Percentiles rank a stretch among this genome's conserved stretches.
Evolutionary conservation across 495 filamentous ascomycete genomes (phyloP).

Genomic region (Penicilliopsis zonata): DNA sequence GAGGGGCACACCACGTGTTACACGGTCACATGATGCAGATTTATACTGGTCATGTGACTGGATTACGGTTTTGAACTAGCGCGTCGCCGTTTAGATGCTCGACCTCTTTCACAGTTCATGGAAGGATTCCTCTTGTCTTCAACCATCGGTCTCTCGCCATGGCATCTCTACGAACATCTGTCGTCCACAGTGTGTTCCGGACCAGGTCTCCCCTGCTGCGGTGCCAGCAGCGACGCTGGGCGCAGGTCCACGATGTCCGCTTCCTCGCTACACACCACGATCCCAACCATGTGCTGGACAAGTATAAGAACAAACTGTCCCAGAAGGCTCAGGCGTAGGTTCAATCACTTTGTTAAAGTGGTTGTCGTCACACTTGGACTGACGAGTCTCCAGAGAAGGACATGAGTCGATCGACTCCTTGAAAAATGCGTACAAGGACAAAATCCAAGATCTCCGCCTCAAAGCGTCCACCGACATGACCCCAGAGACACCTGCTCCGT

Average conservation of each 20-base stretch:
- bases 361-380: constrained; percentile 1
- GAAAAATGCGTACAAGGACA: constrained; percentile 70
- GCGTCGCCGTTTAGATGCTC: too few species aligned
- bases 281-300: constrained; percentile 57
- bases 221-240: constrained; percentile 65
- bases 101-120: too few species aligned
- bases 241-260: constrained; percentile 83
- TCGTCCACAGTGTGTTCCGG: constrained; percentile 18
- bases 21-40: too few species aligned
- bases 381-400: constrained; percentile 46
- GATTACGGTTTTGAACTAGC: too few species aligned
- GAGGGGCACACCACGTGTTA: too few species aligned
- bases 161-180: constrained; percentile 20
- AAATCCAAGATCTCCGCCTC: constrained; percentile 55
- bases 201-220: constrained; percentile 18
- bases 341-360: neutral
- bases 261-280: constrained; percentile 63
- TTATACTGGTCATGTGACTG: too few species aligned
- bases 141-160: constrained; percentile 5
- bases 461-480: constrained; percentile 46
- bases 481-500: constrained; percentile 28
- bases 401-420: constrained; percentile 61
- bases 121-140: neutral
- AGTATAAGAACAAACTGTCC: constrained; percentile 77
- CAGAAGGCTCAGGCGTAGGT: constrained; percentile 66